A percentile compares a stretch with the other conserved stretches of the same genome.
These are phyloP conservation scores for Penicillium sp. DNA, from an alignment of 2,329 filamentous ascomycete species.

Conservation along the genomic window DNA sequence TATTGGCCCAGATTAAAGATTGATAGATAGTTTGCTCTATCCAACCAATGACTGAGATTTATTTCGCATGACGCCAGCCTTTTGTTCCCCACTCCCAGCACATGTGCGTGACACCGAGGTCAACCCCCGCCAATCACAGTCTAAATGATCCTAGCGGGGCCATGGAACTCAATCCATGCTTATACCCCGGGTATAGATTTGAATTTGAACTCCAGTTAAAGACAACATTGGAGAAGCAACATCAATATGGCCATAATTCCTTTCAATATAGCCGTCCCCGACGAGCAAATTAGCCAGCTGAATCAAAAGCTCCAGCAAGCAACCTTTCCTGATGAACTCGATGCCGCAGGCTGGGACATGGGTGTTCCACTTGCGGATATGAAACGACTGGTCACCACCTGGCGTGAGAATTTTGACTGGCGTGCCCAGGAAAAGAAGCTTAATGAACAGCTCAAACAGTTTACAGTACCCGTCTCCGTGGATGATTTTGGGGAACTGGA, in stretches of 20 bases:
- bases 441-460: conserved; percentile 61
- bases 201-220: neutral
- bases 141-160: too few relatives aligned
- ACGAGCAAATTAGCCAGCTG: conserved; percentile 54
- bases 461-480: conserved; percentile 53
- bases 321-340: conserved; percentile 59
- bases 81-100: too few relatives aligned
- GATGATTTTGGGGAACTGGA: conserved; percentile 60
- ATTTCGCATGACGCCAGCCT: too few relatives aligned
- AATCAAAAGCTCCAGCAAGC: conserved; percentile 56
- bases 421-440: conserved; percentile 57
- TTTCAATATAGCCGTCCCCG: conserved; percentile 54
- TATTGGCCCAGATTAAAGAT: too few relatives aligned
- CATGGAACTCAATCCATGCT: too few relatives aligned
- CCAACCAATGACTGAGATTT: too few relatives aligned
- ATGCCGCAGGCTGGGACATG: conserved; percentile 55
- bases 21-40: too few relatives aligned
- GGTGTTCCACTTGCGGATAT: conserved; percentile 59
- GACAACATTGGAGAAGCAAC: neutral
- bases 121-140: neutral
- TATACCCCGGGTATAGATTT: neutral
- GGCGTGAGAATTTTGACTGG: conserved; percentile 63
- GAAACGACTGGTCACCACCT: conserved; percentile 58
- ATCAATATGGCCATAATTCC: conserved; percentile 26
- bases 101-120: neutral